Conservation (phyloP, 352 stramenopile species). For the Phytophthora megakarya region DNA sequence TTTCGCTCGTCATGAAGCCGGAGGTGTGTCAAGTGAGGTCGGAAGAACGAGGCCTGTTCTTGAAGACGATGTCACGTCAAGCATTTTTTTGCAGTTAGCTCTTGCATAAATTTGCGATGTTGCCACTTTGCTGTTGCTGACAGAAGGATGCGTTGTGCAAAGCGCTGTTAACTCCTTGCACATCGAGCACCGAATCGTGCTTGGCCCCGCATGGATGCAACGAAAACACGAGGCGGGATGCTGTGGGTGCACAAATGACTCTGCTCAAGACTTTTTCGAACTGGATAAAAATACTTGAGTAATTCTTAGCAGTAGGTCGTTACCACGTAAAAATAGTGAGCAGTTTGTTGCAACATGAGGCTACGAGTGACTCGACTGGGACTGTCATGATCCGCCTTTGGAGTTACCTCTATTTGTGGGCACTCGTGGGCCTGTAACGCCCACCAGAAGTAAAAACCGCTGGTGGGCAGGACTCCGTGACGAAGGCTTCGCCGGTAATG, state of each 20-base stretch:
- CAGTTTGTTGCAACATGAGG: not conserved
- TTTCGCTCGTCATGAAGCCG: not conserved
- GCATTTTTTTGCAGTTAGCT: conserved; percentile 2
- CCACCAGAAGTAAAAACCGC: no score
- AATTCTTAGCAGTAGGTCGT: not conserved
- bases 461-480: no score
- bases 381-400: conserved; percentile 29
- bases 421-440: no score
- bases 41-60: conserved; percentile 17
- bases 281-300: not conserved
- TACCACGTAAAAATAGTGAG: not conserved
- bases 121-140: not conserved
- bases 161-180: not conserved
- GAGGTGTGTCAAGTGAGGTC: conserved; percentile 9
- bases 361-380: not conserved
- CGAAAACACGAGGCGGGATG: conserved; percentile 17
- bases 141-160: not conserved
- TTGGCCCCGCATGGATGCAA: not conserved
- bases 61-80: conserved; percentile 2
- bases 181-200: conserved; percentile 6
- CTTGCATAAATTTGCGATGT: not conserved
- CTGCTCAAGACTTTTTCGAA: not conserved
- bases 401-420: no score
- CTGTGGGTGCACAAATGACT: not conserved
- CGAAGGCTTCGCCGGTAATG: no score